Evolutionary conservation across 2,329 filamentous ascomycete genomes (phyloP).

Genomic region (Whalleya microplaca): DNA sequence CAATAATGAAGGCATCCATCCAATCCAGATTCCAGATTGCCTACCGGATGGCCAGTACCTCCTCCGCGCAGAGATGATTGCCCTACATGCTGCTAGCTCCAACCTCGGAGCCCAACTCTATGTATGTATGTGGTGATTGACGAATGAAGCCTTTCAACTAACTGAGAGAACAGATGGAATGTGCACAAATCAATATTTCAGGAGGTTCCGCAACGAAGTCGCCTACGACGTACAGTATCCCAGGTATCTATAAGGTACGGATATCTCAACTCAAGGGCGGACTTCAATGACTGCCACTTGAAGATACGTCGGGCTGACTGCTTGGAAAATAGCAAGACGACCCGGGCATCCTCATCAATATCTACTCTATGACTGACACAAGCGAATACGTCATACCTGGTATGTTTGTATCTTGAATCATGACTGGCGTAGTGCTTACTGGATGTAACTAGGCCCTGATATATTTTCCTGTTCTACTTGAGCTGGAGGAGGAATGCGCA

Average conservation of each 20-base stretch:
- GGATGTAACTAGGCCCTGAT: constrained; percentile 21
- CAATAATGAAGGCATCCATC: constrained; percentile 50
- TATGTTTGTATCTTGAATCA: constrained; percentile 7
- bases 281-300: neutral
- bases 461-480: constrained; percentile 27
- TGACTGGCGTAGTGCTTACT: no score
- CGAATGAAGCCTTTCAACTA: no score
- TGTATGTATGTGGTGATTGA: no score
- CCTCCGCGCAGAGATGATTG: constrained; percentile 62
- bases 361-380: constrained; percentile 39
- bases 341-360: constrained; percentile 43
- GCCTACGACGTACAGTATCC: constrained; percentile 41
- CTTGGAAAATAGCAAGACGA: constrained; percentile 31
- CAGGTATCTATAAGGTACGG: constrained; percentile 42
- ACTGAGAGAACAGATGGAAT: constrained; percentile 44
- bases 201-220: constrained; percentile 35
- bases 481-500: no score
- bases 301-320: neutral
- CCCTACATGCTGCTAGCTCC: constrained; percentile 53
- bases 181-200: constrained; percentile 40
- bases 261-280: neutral
- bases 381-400: constrained; percentile 40
- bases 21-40: constrained; percentile 55
- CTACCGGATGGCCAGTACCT: constrained; percentile 62
- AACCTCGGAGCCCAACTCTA: constrained; percentile 52